These are phyloP conservation scores for Allium sativum DNA, from an alignment of 106 monocot genomes.

Conservation along the genomic window DNA sequence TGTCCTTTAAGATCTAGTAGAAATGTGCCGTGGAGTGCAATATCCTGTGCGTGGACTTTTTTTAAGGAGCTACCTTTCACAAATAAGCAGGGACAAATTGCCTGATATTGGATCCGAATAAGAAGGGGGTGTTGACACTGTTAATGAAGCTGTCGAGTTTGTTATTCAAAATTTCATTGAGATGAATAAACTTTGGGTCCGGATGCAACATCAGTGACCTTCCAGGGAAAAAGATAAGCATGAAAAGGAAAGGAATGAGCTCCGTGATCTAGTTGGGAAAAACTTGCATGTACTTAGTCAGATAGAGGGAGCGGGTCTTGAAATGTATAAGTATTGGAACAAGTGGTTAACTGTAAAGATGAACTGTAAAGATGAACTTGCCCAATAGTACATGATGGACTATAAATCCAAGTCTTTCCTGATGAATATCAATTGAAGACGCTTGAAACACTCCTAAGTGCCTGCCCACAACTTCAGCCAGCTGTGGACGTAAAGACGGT, in stretches of 20 bases:
- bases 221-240: slow-evolving; percentile 74
- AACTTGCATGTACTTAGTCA: slow-evolving; percentile 98
- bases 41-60: slow-evolving; percentile 94
- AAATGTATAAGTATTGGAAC: slow-evolving; percentile 93
- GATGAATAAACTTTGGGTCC: slow-evolving; percentile 99
- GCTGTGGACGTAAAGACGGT: slow-evolving; percentile 93
- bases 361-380: slow-evolving; percentile 93
- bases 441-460: slow-evolving; percentile 85
- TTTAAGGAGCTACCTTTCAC: slow-evolving; percentile 87
- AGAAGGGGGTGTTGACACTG: slow-evolving; percentile 84
- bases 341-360: slow-evolving; percentile 99
- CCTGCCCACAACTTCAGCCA: slow-evolving; percentile 98
- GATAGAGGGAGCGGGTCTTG: slow-evolving; percentile 94
- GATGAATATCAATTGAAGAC: slow-evolving; percentile 98
- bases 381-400: slow-evolving; percentile 96
- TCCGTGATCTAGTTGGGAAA: slow-evolving; percentile 99
- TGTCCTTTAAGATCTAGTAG: slow-evolving; percentile 93
- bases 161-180: slow-evolving; percentile 97
- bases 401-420: slow-evolving; percentile 99
- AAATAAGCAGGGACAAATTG: slow-evolving; percentile 83
- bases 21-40: slow-evolving; percentile 94
- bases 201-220: slow-evolving; percentile 98
- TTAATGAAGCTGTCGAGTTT: slow-evolving; percentile 83
- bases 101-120: slow-evolving; percentile 93
- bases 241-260: slow-evolving; percentile 93